Conservation (phyloP, 805 yeast genomes). For the Saturnispora ahearnii region DNA sequence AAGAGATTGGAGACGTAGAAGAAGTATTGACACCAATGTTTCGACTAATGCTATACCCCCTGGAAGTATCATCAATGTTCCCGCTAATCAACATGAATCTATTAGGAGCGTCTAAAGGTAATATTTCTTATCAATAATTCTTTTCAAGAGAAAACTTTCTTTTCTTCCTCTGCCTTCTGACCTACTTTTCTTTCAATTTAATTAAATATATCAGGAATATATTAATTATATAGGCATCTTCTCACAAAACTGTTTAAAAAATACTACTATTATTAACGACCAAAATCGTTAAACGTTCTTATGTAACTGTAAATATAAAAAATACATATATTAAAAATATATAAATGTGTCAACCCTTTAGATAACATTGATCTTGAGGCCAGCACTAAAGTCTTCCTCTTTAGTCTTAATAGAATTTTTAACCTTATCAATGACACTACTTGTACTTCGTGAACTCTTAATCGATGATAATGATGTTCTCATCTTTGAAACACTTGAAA, state of each 20-base stretch:
- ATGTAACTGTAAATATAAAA: not conserved
- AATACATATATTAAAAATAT: conserved; percentile 3
- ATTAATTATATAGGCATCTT: not conserved
- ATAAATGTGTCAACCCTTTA: not conserved
- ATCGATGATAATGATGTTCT: conserved; percentile 2
- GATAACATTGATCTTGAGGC: conserved; percentile 11
- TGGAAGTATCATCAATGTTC: conserved; percentile 32
- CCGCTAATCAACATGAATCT: not conserved
- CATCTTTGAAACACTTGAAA: not conserved
- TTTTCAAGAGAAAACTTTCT: too few relatives aligned
- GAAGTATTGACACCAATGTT: conserved; percentile 42
- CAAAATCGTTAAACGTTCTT: not conserved
- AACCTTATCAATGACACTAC: conserved; percentile 1
- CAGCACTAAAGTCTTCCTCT: conserved; percentile 7
- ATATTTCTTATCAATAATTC: not conserved
- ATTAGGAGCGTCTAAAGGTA: not conserved
- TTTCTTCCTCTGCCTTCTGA: not conserved
- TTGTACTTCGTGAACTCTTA: conserved; percentile 1
- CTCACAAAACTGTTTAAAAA: too few relatives aligned
- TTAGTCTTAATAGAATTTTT: not conserved
- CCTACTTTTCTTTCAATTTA: not conserved
- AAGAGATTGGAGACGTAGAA: conserved; percentile 23
- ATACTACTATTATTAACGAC: too few relatives aligned
- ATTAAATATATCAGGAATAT: not conserved
- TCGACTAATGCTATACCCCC: conserved; percentile 66